Percentiles rank a stretch among this genome's conserved stretches.
phyloP scores from a whole-genome alignment of 768 basidiomycete genomes.

The Boletus fagicola region DNA sequence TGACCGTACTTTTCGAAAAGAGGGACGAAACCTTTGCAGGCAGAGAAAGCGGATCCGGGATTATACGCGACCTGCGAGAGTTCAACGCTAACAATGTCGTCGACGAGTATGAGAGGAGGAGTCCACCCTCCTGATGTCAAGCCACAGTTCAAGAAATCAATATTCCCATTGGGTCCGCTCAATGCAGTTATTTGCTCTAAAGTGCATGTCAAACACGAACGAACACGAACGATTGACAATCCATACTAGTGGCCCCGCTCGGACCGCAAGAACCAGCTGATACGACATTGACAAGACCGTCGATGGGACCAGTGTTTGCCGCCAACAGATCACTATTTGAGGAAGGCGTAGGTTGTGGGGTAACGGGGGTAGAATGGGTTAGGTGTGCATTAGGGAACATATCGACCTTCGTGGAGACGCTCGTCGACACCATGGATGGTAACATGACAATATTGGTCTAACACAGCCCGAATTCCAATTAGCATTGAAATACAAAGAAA shows the following conservation, averaged over 20 bases:
- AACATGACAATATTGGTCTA: not conserved
- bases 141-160: constrained; percentile 80
- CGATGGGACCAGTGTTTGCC: not conserved
- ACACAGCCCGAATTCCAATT: not conserved
- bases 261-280: constrained; percentile 41
- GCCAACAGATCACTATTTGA: not conserved
- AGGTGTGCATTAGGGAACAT: not conserved
- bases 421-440: not conserved
- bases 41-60: constrained; percentile 52
- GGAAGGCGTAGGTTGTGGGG: not conserved
- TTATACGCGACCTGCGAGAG: constrained; percentile 49
- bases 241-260: constrained; percentile 46
- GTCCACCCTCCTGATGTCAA: constrained; percentile 63
- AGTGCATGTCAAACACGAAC: constrained; percentile 2
- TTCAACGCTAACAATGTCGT: constrained; percentile 48
- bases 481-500: not conserved
- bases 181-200: constrained; percentile 48
- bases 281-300: constrained; percentile 37
- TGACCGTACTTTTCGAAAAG: constrained; percentile 60
- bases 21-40: constrained; percentile 49
- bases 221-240: constrained; percentile 22
- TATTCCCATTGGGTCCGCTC: constrained; percentile 67
- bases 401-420: not conserved
- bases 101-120: constrained; percentile 58
- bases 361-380: not conserved